Base-by-base conservation (phyloP, 2,329 filamentous ascomycete genomes). In the Microdochium paspali region DNA sequence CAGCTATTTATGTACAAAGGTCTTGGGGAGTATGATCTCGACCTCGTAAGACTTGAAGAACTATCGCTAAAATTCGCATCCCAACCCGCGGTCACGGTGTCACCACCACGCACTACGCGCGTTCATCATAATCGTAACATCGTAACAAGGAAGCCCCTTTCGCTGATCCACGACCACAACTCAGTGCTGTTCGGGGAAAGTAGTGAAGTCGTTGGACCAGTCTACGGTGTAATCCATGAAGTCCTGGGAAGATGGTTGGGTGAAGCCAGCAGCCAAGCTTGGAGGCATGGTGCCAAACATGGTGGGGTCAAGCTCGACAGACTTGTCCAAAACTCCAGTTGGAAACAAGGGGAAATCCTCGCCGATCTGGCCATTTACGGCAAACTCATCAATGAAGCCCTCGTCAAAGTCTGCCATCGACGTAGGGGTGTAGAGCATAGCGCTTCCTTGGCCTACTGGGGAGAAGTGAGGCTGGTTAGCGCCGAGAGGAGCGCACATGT, bases 381-480 rank as follows among this genome's bases (percentile, higher is more conserved):
- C 57, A 3, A 66, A 59, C 30, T 67, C 68, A 25, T 83, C 81
- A 35, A 79, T 76, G 54, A 81, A 85, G 32, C 74, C 76, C 56
- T 88, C 84, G 50, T 89, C 84, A 24, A 80, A 71, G 23, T 79
- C 76, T 18, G 70, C 68, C 50, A 80, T 63, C 0, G 82, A 82
- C 39, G 74, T 73, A 44, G 85, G 81, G 10, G 84, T 85, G 64
- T 75, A 85, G 26, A 88, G 73, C 68, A 87, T 85, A 1, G 80
- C 69, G 50, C 84, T 82, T 30, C 77, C 74, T 56, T 87, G 84
- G 4, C 82, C 85, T 47, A 74, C 72, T 9, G 84, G 84, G 3
- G 85, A 89, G 51, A 88, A 76, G 51, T 87, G 82, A 24, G 72
- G 66, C 26, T 24, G 23, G 42, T 40, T 40, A 20, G 67, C 62